These are phyloP conservation scores for Monosporascus sp. DNA, from an alignment of 2,329 filamentous ascomycete genomes.

Conservation along the genomic window DNA sequence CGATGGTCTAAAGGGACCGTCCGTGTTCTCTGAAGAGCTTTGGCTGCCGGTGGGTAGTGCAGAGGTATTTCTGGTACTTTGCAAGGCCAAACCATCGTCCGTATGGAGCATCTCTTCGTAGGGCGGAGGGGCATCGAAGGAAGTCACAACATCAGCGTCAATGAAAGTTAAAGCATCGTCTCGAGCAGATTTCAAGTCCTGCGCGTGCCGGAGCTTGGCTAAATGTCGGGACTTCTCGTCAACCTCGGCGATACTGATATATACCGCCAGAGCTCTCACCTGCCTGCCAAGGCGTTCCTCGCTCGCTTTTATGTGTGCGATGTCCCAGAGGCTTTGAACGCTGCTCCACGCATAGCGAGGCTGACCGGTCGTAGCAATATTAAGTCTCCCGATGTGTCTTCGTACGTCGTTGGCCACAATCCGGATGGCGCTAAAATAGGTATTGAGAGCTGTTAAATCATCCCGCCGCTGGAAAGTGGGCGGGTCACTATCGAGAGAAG, in stretches of 20 bases:
- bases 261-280: constrained; percentile 2
- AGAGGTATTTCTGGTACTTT: background rate
- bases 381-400: background rate
- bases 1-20: background rate
- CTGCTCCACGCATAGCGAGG: constrained; percentile 1
- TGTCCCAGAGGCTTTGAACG: constrained; percentile 1
- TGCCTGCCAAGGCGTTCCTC: constrained; percentile 3
- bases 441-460: constrained; percentile 1
- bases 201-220: background rate
- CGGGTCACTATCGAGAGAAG: constrained; percentile 6
- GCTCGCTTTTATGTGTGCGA: background rate
- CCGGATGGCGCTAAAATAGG: constrained; percentile 2
- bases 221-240: background rate
- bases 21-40: background rate
- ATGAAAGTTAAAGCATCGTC: constrained; percentile 3
- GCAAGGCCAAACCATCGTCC: background rate
- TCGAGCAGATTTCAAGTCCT: constrained; percentile 1
- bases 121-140: background rate
- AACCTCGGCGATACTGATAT: constrained; percentile 1
- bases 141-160: background rate
- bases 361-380: background rate
- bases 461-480: constrained; percentile 1
- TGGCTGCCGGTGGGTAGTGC: background rate
- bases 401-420: constrained; percentile 2
- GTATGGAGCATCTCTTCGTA: background rate